Conservation (phyloP, 352 stramenopile species). For the Saprolegnia parasitica region DNA sequence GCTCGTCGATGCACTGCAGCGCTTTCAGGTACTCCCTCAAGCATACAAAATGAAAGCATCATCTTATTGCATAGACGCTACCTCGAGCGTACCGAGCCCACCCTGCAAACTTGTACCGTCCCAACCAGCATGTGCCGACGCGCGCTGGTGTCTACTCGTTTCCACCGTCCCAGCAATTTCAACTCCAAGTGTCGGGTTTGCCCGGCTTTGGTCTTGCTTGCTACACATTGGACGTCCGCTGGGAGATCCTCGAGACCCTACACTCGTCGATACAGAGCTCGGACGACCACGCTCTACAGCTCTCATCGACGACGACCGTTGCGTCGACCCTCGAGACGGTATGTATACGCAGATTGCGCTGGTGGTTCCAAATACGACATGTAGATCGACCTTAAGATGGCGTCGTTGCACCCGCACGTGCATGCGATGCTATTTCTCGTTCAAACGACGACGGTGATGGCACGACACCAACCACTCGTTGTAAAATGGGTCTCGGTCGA, state of each 20-base stretch:
- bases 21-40: neutral
- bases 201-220: neutral
- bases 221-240: neutral
- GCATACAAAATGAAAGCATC: neutral
- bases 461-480: neutral
- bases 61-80: neutral
- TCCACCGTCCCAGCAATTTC: neutral
- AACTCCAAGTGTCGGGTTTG: neutral
- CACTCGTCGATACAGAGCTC: neutral
- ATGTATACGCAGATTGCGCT: neutral
- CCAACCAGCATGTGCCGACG: neutral
- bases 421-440: neutral
- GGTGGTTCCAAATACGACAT: neutral
- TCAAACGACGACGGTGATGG: neutral
- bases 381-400: slow-evolving; percentile 11
- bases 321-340: neutral
- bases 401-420: neutral
- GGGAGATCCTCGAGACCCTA: neutral
- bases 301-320: neutral
- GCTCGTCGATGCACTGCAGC: neutral
- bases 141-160: neutral
- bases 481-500: neutral
- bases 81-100: neutral
- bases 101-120: neutral
- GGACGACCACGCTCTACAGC: neutral